A percentile compares a stretch with the other conserved stretches of the same genome.
These are phyloP conservation scores for Candida caryicola DNA, from an alignment of 805 yeast species.

Conservation along the genomic window DNA sequence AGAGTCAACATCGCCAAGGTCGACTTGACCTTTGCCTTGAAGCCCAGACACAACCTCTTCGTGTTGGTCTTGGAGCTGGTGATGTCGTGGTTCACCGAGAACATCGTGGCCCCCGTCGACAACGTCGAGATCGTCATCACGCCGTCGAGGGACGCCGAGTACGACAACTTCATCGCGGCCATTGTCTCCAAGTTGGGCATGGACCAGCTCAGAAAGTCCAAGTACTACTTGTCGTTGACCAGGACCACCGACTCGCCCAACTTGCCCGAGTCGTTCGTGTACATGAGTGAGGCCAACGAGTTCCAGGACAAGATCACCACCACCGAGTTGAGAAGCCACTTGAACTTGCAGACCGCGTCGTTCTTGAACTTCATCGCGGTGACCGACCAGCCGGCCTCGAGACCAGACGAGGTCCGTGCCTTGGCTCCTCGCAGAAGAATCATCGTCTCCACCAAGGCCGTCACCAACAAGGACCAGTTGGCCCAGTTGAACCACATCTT, in stretches of 20 bases:
- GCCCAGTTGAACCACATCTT: slow-evolving; percentile 50
- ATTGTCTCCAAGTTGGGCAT: slow-evolving; percentile 81
- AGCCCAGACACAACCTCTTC: slow-evolving; percentile 78
- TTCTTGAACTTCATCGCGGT: slow-evolving; percentile 67
- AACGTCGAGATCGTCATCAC: slow-evolving; percentile 60
- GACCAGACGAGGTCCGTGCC: slow-evolving; percentile 61
- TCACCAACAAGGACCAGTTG: slow-evolving; percentile 48
- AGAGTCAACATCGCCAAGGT: slow-evolving; percentile 71
- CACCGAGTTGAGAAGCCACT: slow-evolving; percentile 35
- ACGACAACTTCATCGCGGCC: slow-evolving; percentile 76
- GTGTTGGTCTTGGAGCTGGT: slow-evolving; percentile 62
- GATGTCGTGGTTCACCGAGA: slow-evolving; percentile 54
- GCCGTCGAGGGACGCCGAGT: slow-evolving; percentile 46
- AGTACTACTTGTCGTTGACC: slow-evolving; percentile 82
- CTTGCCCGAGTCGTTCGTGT: slow-evolving; percentile 73
- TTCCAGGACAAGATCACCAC: slow-evolving; percentile 64
- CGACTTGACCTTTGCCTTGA: slow-evolving; percentile 57
- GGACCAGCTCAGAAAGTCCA: slow-evolving; percentile 70
- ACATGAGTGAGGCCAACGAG: slow-evolving; percentile 87
- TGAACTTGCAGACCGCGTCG: slow-evolving; percentile 44
- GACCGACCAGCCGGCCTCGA: slow-evolving; percentile 79
- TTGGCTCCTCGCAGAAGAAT: slow-evolving; percentile 53
- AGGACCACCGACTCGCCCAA: slow-evolving; percentile 69
- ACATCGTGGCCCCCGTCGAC: slow-evolving; percentile 56
- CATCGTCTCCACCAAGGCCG: slow-evolving; percentile 52